phyloP scores from a whole-genome alignment of 1,284 basidiomycete genomes.

The Phylloboletellus chloephorus region DNA sequence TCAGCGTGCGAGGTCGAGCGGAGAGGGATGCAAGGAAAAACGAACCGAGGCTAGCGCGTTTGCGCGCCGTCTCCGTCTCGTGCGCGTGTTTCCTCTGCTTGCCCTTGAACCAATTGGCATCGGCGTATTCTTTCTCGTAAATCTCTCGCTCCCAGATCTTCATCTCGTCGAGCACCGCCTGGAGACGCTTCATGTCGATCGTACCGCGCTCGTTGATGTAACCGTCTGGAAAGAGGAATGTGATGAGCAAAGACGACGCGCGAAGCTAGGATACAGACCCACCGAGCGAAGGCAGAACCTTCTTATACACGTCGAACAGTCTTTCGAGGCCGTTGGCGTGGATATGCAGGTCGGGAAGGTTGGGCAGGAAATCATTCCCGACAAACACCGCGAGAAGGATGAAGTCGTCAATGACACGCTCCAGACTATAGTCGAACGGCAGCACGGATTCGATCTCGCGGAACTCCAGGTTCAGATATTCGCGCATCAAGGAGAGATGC shows the following conservation, averaged over 20 bases:
- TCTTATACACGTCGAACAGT: constrained; percentile 94
- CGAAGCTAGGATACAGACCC: constrained; percentile 21
- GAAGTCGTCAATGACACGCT: constrained; percentile 96
- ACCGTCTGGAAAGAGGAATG: constrained; percentile 52
- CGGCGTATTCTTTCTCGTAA: constrained; percentile 87
- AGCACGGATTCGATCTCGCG: constrained; percentile 55
- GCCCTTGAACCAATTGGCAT: constrained; percentile 86
- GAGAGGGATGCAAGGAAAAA: constrained; percentile 11
- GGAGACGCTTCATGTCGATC: constrained; percentile 78
- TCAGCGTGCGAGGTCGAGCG: background rate
- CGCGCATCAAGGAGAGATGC: constrained; percentile 91
- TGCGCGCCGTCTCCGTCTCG: constrained; percentile 49
- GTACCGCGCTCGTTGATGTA: constrained; percentile 91
- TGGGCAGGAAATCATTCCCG: constrained; percentile 96
- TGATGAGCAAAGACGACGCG: background rate
- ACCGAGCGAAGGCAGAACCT: constrained; percentile 79
- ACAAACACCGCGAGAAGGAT: constrained; percentile 95
- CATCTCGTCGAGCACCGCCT: constrained; percentile 87
- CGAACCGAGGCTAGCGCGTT: constrained; percentile 49
- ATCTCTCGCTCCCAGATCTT: constrained; percentile 81
- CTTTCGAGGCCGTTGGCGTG: constrained; percentile 93
- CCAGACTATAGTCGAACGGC: constrained; percentile 75
- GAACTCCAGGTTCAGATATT: constrained; percentile 97
- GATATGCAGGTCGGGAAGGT: constrained; percentile 95
- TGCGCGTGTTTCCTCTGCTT: constrained; percentile 74